Evolutionary conservation across 2,329 filamentous ascomycete species (phyloP).

Genomic region (Paecilomyces sp.): DNA sequence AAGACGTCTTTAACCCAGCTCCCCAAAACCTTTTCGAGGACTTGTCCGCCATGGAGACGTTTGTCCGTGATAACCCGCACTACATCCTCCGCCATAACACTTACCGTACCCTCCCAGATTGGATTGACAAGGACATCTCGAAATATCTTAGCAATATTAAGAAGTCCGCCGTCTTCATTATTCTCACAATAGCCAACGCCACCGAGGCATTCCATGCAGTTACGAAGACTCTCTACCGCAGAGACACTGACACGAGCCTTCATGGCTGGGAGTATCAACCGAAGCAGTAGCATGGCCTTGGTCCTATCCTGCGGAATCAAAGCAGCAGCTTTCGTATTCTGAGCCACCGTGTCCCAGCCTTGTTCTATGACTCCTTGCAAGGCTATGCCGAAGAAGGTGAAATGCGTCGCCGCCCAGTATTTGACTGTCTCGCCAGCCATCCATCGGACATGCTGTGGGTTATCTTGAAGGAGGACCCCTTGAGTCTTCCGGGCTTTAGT

Average conservation of each 20-base stretch:
- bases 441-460: conserved; percentile 34
- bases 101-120: conserved; percentile 62
- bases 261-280: conserved; percentile 25
- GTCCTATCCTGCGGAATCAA: conserved; percentile 14
- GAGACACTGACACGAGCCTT: conserved; percentile 22
- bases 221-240: conserved; percentile 13
- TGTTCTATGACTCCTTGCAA: conserved; percentile 28
- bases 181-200: conserved; percentile 25
- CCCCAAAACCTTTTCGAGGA: neutral
- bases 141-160: conserved; percentile 59
- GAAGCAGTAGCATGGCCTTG: conserved; percentile 17
- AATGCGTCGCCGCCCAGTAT: conserved; percentile 29
- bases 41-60: neutral
- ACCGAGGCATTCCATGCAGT: conserved; percentile 25
- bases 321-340: neutral
- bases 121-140: conserved; percentile 52
- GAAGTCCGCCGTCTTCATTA: conserved; percentile 41
- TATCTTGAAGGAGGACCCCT: conserved; percentile 29
- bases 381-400: conserved; percentile 28
- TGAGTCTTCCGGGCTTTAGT: conserved; percentile 30
- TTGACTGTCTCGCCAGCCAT: conserved; percentile 32
- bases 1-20: neutral
- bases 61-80: conserved; percentile 21
- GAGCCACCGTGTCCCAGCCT: conserved; percentile 10
- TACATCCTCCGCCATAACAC: conserved; percentile 54